Evolutionary conservation across 805 yeast species (phyloP).

Genomic region (Ogataea methylovora): DNA sequence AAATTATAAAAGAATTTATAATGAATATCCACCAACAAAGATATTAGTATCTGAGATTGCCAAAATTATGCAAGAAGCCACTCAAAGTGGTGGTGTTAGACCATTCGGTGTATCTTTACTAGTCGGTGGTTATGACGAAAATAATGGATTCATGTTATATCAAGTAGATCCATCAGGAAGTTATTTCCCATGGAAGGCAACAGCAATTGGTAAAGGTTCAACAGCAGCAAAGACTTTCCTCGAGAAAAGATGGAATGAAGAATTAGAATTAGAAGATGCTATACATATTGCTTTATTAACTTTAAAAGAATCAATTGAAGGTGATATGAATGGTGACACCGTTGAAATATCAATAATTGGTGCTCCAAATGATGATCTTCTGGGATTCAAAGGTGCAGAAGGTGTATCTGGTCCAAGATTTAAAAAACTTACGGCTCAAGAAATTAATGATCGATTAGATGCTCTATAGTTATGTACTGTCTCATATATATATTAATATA

Average conservation of each 20-base stretch:
- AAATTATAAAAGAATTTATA: constrained; percentile 84
- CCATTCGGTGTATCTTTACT: constrained; percentile 96
- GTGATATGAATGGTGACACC: constrained; percentile 94
- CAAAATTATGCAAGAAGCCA: constrained; percentile 95
- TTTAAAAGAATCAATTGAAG: constrained; percentile 93
- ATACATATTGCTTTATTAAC: constrained; percentile 93
- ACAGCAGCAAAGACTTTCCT: constrained; percentile 94
- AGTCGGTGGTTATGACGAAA: constrained; percentile 88
- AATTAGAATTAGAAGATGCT: constrained; percentile 95
- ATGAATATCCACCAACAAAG: constrained; percentile 95
- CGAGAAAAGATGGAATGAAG: constrained; percentile 98
- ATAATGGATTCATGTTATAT: constrained; percentile 65
- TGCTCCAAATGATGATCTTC: constrained; percentile 67
- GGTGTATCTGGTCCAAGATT: constrained; percentile 83
- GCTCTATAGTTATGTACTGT: constrained; percentile 56
- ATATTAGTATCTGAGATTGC: constrained; percentile 93
- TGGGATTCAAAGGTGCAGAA: constrained; percentile 81
- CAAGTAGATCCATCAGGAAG: constrained; percentile 99
- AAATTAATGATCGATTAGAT: constrained; percentile 91
- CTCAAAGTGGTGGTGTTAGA: constrained; percentile 97
- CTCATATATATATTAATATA: too few relatives aligned
- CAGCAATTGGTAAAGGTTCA: constrained; percentile 96
- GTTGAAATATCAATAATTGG: constrained; percentile 89
- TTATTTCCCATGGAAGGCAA: constrained; percentile 98
- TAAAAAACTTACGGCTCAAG: constrained; percentile 77